Conservation (phyloP, 345 rosid species). For the Ceriops tagal region DNA sequence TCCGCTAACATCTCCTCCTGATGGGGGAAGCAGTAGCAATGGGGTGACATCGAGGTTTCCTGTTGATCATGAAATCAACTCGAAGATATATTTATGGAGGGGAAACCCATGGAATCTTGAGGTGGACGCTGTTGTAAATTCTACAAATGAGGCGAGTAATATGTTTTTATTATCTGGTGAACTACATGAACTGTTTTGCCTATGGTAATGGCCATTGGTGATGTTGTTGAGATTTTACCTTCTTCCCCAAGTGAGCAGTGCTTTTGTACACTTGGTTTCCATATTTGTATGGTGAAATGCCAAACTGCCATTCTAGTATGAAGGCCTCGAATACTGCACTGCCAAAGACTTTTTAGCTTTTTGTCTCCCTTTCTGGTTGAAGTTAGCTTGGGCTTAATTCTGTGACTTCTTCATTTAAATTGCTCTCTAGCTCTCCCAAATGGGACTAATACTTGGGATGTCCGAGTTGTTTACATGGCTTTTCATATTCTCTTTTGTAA, state of each 20-base stretch:
- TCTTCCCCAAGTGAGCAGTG: neutral
- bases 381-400: conserved; percentile 2
- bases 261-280: neutral
- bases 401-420: neutral
- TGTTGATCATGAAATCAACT: conserved; percentile 77
- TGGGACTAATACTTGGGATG: neutral
- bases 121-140: conserved; percentile 96
- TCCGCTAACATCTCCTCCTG: conserved; percentile 57
- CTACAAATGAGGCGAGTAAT: conserved; percentile 88
- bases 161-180: neutral
- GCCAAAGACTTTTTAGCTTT: too few relatives aligned
- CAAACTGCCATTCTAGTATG: too few relatives aligned
- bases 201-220: conserved; percentile 53
- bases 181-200: neutral
- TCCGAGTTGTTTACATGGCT: neutral
- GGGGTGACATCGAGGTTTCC: conserved; percentile 80
- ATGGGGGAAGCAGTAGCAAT: conserved; percentile 46
- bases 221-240: conserved; percentile 17
- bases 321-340: too few relatives aligned
- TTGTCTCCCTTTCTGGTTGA: neutral
- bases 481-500: conserved; percentile 14
- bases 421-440: neutral
- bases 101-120: conserved; percentile 97
- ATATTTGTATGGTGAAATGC: neutral
- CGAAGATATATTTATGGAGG: conserved; percentile 88